Evolutionary conservation across 2,329 filamentous ascomycete species (phyloP).

Genomic region (Dissoconium aciculare): DNA sequence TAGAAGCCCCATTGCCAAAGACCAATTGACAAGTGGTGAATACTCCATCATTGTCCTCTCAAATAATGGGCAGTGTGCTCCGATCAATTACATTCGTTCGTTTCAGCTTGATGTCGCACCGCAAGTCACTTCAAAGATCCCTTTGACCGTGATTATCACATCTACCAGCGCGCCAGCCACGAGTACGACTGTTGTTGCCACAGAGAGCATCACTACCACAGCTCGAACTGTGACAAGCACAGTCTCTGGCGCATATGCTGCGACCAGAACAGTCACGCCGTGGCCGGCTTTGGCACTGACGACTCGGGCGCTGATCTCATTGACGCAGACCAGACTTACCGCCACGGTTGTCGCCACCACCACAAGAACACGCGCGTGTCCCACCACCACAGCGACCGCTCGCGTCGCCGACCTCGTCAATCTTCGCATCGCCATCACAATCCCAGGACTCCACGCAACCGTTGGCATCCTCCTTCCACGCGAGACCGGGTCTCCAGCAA

Average conservation of each 20-base stretch:
- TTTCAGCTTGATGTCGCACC: constrained; percentile 25
- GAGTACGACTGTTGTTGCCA: constrained; percentile 16
- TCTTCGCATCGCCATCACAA: background rate
- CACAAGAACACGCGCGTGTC: constrained; percentile 5
- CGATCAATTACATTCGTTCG: constrained; percentile 33
- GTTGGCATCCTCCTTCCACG: background rate
- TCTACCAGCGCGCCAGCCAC: constrained; percentile 16
- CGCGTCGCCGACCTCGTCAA: constrained; percentile 1
- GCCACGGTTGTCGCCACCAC: constrained; percentile 10
- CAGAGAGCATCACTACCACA: constrained; percentile 16
- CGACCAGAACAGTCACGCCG: constrained; percentile 12
- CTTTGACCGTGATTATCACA: constrained; percentile 9
- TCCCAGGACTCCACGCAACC: constrained; percentile 1
- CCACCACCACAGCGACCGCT: constrained; percentile 2
- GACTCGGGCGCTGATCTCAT: constrained; percentile 14
- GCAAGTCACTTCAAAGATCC: constrained; percentile 6
- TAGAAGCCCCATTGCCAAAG: constrained; percentile 28
- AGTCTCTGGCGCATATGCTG: constrained; percentile 4
- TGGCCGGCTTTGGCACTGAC: constrained; percentile 11
- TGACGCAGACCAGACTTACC: constrained; percentile 14
- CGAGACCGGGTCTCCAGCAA: constrained; percentile 4
- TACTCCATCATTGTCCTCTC: constrained; percentile 31
- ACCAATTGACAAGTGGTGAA: constrained; percentile 29
- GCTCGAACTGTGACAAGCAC: constrained; percentile 12
- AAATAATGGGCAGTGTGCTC: constrained; percentile 30